Evolutionary conservation across 2,329 filamentous ascomycete genomes (phyloP).

Genomic region (Aspergillus sp.): DNA sequence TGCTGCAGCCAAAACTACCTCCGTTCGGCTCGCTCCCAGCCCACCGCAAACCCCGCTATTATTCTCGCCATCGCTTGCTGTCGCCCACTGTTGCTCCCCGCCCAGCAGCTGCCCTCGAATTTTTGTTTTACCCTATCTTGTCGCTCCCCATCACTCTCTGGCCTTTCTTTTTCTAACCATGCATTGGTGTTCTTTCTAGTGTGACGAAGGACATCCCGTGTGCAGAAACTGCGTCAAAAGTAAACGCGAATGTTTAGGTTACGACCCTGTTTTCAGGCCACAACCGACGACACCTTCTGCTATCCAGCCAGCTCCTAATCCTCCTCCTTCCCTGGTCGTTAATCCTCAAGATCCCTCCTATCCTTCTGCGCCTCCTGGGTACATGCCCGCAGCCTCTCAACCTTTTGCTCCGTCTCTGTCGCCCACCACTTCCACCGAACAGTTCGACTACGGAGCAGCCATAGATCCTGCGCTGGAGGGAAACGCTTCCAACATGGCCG

Average conservation of each 20-base stretch:
- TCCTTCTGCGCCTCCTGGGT: constrained; percentile 34
- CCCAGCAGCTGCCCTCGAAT: constrained; percentile 8
- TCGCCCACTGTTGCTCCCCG: constrained; percentile 17
- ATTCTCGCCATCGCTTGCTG: constrained; percentile 9
- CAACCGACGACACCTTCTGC: constrained; percentile 61
- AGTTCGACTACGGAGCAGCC: constrained; percentile 55
- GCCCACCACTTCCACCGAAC: constrained; percentile 34
- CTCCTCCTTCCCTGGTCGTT: constrained; percentile 36
- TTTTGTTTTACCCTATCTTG: constrained; percentile 9
- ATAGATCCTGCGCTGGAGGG: constrained; percentile 64
- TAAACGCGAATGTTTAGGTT: constrained; percentile 63
- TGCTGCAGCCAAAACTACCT: constrained; percentile 2
- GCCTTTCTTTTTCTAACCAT: constrained; percentile 6
- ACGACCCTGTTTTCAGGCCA: constrained; percentile 69
- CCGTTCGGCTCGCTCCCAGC: background rate
- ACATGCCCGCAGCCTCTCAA: constrained; percentile 34
- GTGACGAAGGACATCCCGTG: constrained; percentile 89
- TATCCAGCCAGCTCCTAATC: constrained; percentile 57
- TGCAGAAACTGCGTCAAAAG: constrained; percentile 70
- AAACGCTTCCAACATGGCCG: constrained; percentile 27
- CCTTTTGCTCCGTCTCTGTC: constrained; percentile 35
- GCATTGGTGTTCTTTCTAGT: constrained; percentile 51
- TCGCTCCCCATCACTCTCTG: constrained; percentile 7
- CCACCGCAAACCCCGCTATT: constrained; percentile 16
- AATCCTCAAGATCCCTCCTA: constrained; percentile 36